Evolutionary conservation across 768 basidiomycete species (phyloP).

Genomic region (Macrolepiota dolichaula): DNA sequence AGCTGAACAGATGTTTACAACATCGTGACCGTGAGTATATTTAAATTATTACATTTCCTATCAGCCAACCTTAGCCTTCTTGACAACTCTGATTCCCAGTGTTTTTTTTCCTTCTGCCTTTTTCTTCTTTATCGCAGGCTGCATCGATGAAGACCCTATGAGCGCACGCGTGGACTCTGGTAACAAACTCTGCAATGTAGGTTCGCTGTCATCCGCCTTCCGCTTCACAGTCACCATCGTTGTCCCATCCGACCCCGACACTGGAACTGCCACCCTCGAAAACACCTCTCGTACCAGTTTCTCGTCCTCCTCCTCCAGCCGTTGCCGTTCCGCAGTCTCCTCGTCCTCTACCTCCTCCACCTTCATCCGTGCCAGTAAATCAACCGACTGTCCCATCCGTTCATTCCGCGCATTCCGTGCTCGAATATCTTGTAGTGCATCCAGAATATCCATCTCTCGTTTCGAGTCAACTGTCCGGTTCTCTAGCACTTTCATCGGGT

Average conservation of each 20-base stretch:
- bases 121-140: slow-evolving; percentile 48
- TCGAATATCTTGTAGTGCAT: slow-evolving; percentile 90
- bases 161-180: slow-evolving; percentile 63
- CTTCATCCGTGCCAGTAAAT: slow-evolving; percentile 60
- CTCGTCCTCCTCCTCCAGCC: slow-evolving; percentile 91
- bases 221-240: slow-evolving; percentile 74
- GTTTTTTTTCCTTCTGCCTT: slow-evolving; percentile 56
- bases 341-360: slow-evolving; percentile 73
- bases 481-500: slow-evolving; percentile 97
- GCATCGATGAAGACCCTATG: slow-evolving; percentile 39
- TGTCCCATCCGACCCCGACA: slow-evolving; percentile 17
- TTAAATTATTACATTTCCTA: background rate
- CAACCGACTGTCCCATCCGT: slow-evolving; percentile 71
- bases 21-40: slow-evolving; percentile 1
- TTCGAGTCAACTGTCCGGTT: slow-evolving; percentile 90
- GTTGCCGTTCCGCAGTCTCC: slow-evolving; percentile 66
- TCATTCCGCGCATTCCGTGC: slow-evolving; percentile 88
- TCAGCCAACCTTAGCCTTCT: slow-evolving; percentile 36
- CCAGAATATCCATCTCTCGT: slow-evolving; percentile 97
- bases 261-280: slow-evolving; percentile 54
- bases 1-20: background rate
- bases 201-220: slow-evolving; percentile 79
- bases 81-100: slow-evolving; percentile 74
- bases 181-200: slow-evolving; percentile 63
- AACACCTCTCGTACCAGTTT: slow-evolving; percentile 85